Conservation (phyloP, 2,329 filamentous ascomycete species). For the Penicillium sp. region DNA sequence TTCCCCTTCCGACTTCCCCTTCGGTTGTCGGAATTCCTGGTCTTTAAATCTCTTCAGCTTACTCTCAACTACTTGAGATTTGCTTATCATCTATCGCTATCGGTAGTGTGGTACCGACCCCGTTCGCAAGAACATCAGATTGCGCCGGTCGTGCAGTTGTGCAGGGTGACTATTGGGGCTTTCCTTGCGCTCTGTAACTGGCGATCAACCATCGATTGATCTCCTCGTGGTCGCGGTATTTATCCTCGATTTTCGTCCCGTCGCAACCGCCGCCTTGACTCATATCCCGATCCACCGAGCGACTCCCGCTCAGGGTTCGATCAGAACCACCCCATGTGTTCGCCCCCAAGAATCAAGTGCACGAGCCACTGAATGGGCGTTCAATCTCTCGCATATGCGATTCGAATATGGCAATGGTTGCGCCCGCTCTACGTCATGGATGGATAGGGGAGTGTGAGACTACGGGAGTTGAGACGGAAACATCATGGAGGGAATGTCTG, state of each 20-base stretch:
- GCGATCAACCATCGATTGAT: neutral
- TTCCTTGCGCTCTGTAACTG: conserved; percentile 1
- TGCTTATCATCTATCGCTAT: conserved; percentile 6
- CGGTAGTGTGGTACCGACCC: neutral
- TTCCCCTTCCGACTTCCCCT: conserved; percentile 1
- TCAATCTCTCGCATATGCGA: conserved; percentile 9
- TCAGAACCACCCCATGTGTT: conserved; percentile 15
- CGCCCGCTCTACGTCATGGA: conserved; percentile 2
- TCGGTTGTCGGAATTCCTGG: neutral
- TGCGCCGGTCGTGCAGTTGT: conserved; percentile 23
- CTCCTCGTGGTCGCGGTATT: neutral
- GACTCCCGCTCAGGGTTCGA: conserved; percentile 1
- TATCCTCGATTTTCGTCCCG: neutral
- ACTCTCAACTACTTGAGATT: neutral
- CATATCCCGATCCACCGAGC: neutral
- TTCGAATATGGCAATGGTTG: conserved; percentile 14
- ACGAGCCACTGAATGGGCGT: conserved; percentile 11
- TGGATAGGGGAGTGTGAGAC: conserved; percentile 1
- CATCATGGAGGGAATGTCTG: conserved; percentile 2
- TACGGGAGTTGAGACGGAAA: neutral
- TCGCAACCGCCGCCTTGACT: conserved; percentile 3
- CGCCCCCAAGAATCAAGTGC: conserved; percentile 8
- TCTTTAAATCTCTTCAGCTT: neutral
- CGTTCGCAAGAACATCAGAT: conserved; percentile 5
- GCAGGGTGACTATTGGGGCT: conserved; percentile 12